phyloP scores from a whole-genome alignment of 2,329 filamentous ascomycete species.

The Botrytis fabae region DNA sequence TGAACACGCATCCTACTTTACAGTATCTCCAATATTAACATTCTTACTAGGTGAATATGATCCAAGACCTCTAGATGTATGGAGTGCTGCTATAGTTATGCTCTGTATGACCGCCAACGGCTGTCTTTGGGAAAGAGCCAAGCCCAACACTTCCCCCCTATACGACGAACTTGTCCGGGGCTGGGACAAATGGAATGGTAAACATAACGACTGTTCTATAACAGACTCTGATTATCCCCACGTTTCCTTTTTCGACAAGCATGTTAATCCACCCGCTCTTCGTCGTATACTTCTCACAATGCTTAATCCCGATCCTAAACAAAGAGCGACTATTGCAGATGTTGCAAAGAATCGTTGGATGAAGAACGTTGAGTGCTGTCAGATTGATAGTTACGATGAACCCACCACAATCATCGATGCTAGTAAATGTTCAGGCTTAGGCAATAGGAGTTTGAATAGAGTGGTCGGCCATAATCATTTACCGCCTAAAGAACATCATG shows the following conservation, averaged over 20 bases:
- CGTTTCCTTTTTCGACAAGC: constrained; percentile 63
- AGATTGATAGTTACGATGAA: constrained; percentile 67
- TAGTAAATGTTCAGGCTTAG: constrained; percentile 46
- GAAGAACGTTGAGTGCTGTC: constrained; percentile 76
- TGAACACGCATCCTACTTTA: constrained; percentile 31
- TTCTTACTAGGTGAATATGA: constrained; percentile 57
- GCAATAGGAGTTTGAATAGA: constrained; percentile 48
- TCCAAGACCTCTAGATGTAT: constrained; percentile 78
- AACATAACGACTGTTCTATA: constrained; percentile 50
- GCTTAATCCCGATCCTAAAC: constrained; percentile 75
- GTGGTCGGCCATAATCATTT: constrained; percentile 39
- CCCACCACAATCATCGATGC: constrained; percentile 61
- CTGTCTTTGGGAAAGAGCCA: constrained; percentile 72
- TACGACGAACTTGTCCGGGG: constrained; percentile 66
- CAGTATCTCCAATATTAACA: constrained; percentile 16
- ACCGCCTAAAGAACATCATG: constrained; percentile 30
- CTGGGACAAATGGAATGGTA: constrained; percentile 67
- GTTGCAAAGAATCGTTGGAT: constrained; percentile 72
- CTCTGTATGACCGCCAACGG: constrained; percentile 72
- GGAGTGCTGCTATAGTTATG: constrained; percentile 83
- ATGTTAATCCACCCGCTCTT: constrained; percentile 65
- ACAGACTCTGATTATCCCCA: constrained; percentile 65
- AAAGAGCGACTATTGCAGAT: constrained; percentile 68
- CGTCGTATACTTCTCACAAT: constrained; percentile 74
- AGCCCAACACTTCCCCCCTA: constrained; percentile 47